Evolutionary conservation across 805 yeast genomes (phyloP).

Genomic region (Pichia phayaonensis): DNA sequence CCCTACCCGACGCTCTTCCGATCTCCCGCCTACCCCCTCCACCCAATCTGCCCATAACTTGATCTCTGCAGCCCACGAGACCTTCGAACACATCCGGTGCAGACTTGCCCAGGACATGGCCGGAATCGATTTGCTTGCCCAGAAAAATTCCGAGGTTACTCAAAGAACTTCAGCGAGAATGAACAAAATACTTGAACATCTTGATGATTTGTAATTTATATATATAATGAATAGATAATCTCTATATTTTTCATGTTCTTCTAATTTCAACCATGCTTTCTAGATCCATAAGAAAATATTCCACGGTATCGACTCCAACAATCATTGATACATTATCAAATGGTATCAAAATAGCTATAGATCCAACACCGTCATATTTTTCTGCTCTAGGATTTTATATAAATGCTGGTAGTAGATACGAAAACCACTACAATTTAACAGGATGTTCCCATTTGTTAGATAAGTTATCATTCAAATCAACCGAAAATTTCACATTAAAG

Average conservation of each 20-base stretch:
- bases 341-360: conserved; percentile 79
- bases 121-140: not conserved
- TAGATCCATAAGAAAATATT: not conserved
- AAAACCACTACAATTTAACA: conserved; percentile 41
- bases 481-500: conserved; percentile 47
- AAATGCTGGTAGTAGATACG: conserved; percentile 87
- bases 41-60: not conserved
- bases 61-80: not conserved
- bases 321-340: conserved; percentile 44
- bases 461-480: conserved; percentile 76
- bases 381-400: conserved; percentile 84
- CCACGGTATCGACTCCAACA: conserved; percentile 10
- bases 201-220: not conserved
- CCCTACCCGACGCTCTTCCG: too few relatives aligned
- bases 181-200: not conserved
- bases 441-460: conserved; percentile 85
- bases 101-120: not conserved
- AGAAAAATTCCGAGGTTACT: not conserved
- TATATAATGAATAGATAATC: too few relatives aligned
- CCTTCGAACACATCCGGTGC: not conserved
- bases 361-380: conserved; percentile 83
- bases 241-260: too few relatives aligned
- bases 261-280: not conserved
- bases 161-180: not conserved
- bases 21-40: too few relatives aligned